A percentile compares a stretch with the other conserved stretches of the same genome.
Evolutionary conservation across 192 early-diverging fungal genomes (phyloP).

Genomic region (Piromyces finnis): DNA sequence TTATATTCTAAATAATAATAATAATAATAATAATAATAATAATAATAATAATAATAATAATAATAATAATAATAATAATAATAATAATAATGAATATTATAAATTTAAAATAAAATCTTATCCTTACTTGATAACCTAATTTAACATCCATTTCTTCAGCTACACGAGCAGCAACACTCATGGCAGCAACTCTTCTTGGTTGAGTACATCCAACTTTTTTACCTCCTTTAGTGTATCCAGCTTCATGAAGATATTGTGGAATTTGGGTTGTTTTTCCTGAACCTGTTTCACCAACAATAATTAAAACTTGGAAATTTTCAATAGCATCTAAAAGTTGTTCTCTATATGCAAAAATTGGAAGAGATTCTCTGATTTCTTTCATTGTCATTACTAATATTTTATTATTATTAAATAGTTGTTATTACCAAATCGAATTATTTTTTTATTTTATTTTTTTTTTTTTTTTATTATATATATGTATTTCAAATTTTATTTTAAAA

Average conservation of each 20-base stretch:
- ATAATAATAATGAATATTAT: too few relatives aligned
- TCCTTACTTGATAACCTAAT: slow-evolving; percentile 40
- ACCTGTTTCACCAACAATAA: slow-evolving; percentile 94
- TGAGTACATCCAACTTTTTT: slow-evolving; percentile 91
- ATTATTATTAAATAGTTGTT: too few relatives aligned
- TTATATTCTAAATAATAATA: too few relatives aligned
- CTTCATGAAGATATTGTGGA: slow-evolving; percentile 82
- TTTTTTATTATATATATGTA: too few relatives aligned
- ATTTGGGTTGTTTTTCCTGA: slow-evolving; percentile 98
- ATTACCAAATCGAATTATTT: too few relatives aligned
- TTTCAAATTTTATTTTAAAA: too few relatives aligned
- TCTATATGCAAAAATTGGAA: slow-evolving; percentile 81
- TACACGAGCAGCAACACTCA: slow-evolving; percentile 92
- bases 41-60: too few relatives aligned
- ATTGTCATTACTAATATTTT: slow-evolving; percentile 36
- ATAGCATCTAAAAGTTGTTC: slow-evolving; percentile 70
- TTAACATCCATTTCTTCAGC: slow-evolving; percentile 93
- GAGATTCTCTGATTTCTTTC: slow-evolving; percentile 58
- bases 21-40: too few relatives aligned
- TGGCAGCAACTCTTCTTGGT: slow-evolving; percentile 92
- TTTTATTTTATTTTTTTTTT: too few relatives aligned
- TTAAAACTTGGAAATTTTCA: slow-evolving; percentile 65
- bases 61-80: too few relatives aligned
- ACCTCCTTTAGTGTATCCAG: slow-evolving; percentile 75
- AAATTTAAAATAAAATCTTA: background rate